Evolutionary conservation across 345 rosid species (phyloP), one percentile per base, ranked within the genome.

Genomic region (Melaleuca alternifolia): DNA sequence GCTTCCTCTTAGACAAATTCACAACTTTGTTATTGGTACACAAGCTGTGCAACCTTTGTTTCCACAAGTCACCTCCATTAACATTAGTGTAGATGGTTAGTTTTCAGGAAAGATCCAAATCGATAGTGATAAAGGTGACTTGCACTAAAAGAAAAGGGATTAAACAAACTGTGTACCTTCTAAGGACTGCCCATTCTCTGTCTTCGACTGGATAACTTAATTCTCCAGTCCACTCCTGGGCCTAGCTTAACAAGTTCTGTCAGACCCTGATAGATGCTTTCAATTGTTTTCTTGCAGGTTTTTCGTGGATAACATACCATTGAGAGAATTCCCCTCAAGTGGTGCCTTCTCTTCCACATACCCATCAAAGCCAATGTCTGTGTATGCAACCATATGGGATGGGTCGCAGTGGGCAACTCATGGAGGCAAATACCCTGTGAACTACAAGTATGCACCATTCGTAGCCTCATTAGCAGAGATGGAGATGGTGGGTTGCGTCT

Each of bases 361-460:
- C 50, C 99, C 99, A 46, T 93, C 94, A 75, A 97, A 95, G 89
- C 95, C 98, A 26, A 96, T 97, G 98, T 93, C 95, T 3, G 50
- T 96, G 6, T 94, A 94, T 33, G 89, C 93, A 28, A 95, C 98
- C 18, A 93, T 97, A 86, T 97, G 99, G 99, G 99, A 97, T 77
- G 99, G 96, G 12, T 97, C 99, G 33, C 91, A 94, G 8, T 97
- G 99, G 99, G 99, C 99, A 76, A 97, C 99, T 10, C 92, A 95
- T 65, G 99, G 98, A 75, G 99, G 99, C 76, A 97, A 96, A 88
- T 95, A 96, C 89, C 96, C 97, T 0, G 98, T 97, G 24, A 94
- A 96, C 89, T 95, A 97, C 88, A 92, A 91, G 85, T 91, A 96
- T 77, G 95, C 92, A 10, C 99, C 99, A 10, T 97, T 95, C 87